A percentile compares a stretch with the other conserved stretches of the same genome.
These are phyloP conservation scores for Apiospora kogelbergensis DNA, from an alignment of 2,329 filamentous ascomycete species.

Conservation along the genomic window DNA sequence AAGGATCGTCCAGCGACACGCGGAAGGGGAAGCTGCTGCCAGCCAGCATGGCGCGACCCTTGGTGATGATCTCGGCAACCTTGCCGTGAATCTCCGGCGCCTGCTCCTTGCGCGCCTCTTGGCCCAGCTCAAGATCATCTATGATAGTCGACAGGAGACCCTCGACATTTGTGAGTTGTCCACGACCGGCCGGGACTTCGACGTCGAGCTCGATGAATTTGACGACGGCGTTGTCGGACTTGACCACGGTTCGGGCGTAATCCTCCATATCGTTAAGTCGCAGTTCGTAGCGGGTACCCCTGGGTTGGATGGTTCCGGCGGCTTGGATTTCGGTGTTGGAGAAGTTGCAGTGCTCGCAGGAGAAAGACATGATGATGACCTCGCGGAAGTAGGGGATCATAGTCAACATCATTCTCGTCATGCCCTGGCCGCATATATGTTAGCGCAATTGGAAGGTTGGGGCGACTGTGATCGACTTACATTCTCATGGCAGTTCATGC, in stretches of 20 bases:
- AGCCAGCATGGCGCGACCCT: slow-evolving; percentile 73
- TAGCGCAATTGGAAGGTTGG: background rate
- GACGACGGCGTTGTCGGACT: slow-evolving; percentile 83
- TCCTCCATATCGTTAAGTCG: slow-evolving; percentile 72
- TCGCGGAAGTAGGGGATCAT: slow-evolving; percentile 97
- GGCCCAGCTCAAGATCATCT: slow-evolving; percentile 77
- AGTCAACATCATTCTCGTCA: slow-evolving; percentile 83
- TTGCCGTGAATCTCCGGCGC: slow-evolving; percentile 77
- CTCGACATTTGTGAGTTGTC: slow-evolving; percentile 92
- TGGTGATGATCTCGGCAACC: slow-evolving; percentile 73
- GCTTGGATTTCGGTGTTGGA: slow-evolving; percentile 93
- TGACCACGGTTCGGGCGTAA: slow-evolving; percentile 84
- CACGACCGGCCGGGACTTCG: slow-evolving; percentile 87
- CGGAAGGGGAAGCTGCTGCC: slow-evolving; percentile 85
- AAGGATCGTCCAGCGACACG: slow-evolving; percentile 82
- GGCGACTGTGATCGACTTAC: slow-evolving; percentile 42
- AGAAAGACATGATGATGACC: slow-evolving; percentile 95
- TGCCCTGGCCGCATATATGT: slow-evolving; percentile 56
- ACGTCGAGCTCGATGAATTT: slow-evolving; percentile 89
- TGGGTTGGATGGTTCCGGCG: slow-evolving; percentile 87
- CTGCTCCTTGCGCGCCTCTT: slow-evolving; percentile 77
- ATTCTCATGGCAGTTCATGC: slow-evolving; percentile 84
- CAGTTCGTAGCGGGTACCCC: slow-evolving; percentile 81
- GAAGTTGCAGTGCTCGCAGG: slow-evolving; percentile 84
- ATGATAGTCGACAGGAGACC: slow-evolving; percentile 78